Evolutionary conservation across 257 asterid species (phyloP).

Genomic region (Cinchona pubescens): DNA sequence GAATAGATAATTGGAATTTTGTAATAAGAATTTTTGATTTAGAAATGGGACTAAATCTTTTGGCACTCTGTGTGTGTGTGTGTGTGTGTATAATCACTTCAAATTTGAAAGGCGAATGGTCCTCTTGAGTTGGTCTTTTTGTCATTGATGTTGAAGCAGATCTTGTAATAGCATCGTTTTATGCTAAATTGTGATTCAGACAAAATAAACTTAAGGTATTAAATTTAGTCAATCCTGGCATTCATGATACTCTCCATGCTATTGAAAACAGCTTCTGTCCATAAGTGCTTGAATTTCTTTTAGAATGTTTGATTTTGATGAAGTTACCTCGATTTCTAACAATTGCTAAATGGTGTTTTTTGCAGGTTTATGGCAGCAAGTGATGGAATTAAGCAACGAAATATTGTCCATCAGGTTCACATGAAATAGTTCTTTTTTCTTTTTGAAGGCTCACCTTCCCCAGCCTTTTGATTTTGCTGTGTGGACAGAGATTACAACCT

Average conservation of each 20-base stretch:
- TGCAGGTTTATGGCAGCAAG: slow-evolving; percentile 75
- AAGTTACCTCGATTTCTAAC: background rate
- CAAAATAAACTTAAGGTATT: background rate
- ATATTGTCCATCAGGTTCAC: slow-evolving; percentile 65
- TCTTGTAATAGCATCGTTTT: background rate
- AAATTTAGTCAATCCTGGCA: background rate
- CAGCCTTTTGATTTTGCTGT: background rate
- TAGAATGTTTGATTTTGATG: background rate
- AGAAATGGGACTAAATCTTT: background rate
- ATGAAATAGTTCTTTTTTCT: background rate
- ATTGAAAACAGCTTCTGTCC: background rate
- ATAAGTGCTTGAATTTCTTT: background rate
- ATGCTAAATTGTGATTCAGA: background rate
- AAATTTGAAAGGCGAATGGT: background rate
- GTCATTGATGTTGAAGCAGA: background rate
- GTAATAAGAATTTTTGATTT: too few species aligned
- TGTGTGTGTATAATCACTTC: too few species aligned
- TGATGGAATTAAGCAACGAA: slow-evolving; percentile 72
- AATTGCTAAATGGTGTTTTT: background rate
- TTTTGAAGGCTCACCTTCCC: background rate
- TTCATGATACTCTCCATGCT: background rate
- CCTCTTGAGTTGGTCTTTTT: background rate
- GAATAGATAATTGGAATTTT: too few species aligned
- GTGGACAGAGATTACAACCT: background rate
- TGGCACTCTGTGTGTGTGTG: background rate